Evolutionary conservation across 2,329 filamentous ascomycete genomes (phyloP).

Genomic region (Neoascochyta sp.): DNA sequence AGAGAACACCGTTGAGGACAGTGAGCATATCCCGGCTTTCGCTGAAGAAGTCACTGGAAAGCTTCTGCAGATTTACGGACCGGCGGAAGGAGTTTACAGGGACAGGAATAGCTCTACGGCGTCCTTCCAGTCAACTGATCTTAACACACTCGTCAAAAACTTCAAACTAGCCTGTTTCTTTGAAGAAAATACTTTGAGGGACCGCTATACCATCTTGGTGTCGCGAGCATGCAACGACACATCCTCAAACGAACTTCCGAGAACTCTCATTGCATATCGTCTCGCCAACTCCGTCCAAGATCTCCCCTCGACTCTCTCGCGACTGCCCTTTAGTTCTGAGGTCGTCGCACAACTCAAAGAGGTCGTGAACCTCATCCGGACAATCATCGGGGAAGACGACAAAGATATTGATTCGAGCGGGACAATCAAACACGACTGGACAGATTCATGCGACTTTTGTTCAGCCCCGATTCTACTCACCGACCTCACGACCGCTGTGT

Average conservation of each 20-base stretch:
- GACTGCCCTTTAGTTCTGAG: constrained; percentile 19
- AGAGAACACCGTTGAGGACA: constrained; percentile 28
- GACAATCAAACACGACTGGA: neutral
- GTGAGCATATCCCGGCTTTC: constrained; percentile 18
- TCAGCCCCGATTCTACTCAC: constrained; percentile 47
- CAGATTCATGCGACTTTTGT: constrained; percentile 55
- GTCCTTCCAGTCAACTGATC: neutral
- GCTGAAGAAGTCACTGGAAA: constrained; percentile 20
- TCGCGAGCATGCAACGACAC: constrained; percentile 24
- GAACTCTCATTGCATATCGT: constrained; percentile 31
- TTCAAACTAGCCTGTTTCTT: constrained; percentile 28
- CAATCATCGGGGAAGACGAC: constrained; percentile 6
- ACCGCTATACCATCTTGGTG: constrained; percentile 31
- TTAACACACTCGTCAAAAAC: constrained; percentile 8
- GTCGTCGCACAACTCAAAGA: constrained; percentile 19
- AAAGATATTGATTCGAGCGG: neutral
- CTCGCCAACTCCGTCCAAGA: constrained; percentile 19
- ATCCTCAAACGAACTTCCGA: constrained; percentile 13
- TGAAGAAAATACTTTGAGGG: constrained; percentile 21
- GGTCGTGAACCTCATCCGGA: constrained; percentile 17
- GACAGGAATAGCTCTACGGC: neutral
- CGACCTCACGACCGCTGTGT: constrained; percentile 47
- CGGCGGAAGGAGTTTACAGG: neutral
- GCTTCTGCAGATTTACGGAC: constrained; percentile 17
- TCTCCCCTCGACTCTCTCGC: constrained; percentile 15